Evolutionary conservation across 352 stramenopile genomes (phyloP).

Genomic region (Plasmopara muralis): DNA sequence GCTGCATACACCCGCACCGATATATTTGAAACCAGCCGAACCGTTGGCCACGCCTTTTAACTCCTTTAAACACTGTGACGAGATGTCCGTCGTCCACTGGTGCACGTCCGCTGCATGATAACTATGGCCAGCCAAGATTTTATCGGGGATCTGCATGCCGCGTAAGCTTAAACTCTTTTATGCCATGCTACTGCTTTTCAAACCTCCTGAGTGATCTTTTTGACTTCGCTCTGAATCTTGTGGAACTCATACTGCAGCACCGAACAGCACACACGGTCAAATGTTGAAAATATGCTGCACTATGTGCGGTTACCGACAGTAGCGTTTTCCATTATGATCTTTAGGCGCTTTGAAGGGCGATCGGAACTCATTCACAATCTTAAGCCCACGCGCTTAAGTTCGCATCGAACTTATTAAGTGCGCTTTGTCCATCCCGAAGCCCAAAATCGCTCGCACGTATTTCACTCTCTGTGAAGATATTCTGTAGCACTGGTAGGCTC

Average conservation of each 20-base stretch:
- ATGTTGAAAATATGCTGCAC: neutral
- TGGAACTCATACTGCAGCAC: constrained; percentile 69
- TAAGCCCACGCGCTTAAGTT: constrained; percentile 12
- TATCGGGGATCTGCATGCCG: constrained; percentile 56
- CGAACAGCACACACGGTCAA: neutral
- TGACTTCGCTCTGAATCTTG: constrained; percentile 81
- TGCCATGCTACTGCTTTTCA: neutral
- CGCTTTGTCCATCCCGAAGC: constrained; percentile 5
- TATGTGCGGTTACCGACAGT: constrained; percentile 24
- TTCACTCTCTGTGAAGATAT: neutral
- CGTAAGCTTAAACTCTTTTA: constrained; percentile 1
- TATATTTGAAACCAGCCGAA: constrained; percentile 86
- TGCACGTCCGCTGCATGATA: constrained; percentile 83
- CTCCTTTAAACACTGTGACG: constrained; percentile 69
- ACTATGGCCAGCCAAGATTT: constrained; percentile 48
- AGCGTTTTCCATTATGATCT: constrained; percentile 49
- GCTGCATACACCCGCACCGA: constrained; percentile 36
- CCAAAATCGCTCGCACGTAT: neutral
- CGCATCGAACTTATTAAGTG: constrained; percentile 13
- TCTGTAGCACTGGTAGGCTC: neutral
- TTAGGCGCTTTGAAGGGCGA: constrained; percentile 31
- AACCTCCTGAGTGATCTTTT: constrained; percentile 79
- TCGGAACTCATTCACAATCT: constrained; percentile 22
- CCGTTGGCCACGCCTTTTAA: constrained; percentile 80
- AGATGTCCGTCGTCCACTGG: constrained; percentile 73